These are phyloP conservation scores for Isoetes taiwanensis DNA, from an alignment of 75 land plant genomes.

Conservation along the genomic window DNA sequence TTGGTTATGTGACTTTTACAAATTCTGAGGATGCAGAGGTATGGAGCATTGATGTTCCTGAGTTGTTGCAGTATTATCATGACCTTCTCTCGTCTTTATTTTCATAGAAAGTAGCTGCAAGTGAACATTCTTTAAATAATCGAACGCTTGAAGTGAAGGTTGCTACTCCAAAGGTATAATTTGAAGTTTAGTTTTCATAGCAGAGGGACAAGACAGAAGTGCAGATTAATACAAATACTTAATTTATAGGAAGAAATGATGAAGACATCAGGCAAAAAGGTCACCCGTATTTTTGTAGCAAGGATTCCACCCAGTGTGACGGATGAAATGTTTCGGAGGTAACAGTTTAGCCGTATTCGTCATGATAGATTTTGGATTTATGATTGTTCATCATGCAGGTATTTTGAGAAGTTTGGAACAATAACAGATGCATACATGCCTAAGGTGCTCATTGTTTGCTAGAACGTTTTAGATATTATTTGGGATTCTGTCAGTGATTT, in stretches of 20 bases:
- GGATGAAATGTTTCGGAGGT: conserved; percentile 36
- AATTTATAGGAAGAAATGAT: conserved; percentile 72
- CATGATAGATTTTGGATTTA: neutral
- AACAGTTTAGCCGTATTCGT: neutral
- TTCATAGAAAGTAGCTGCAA: conserved; percentile 38
- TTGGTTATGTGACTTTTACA: conserved; percentile 70
- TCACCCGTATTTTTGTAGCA: conserved; percentile 71
- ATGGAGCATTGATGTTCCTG: neutral
- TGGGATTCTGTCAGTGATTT: neutral
- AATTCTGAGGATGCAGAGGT: conserved; percentile 63
- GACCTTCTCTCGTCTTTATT: neutral
- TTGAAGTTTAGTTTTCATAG: no score
- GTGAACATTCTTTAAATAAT: conserved; percentile 50
- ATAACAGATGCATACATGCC: conserved; percentile 95
- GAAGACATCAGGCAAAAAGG: conserved; percentile 37
- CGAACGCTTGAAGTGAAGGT: conserved; percentile 65
- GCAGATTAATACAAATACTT: no score
- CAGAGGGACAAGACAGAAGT: no score
- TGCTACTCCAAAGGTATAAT: conserved; percentile 73
- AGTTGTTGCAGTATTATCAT: neutral
- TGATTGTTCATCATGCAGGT: conserved; percentile 22
- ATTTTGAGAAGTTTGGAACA: conserved; percentile 84
- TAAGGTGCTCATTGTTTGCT: conserved; percentile 39
- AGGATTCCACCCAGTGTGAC: conserved; percentile 63
- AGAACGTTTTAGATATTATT: neutral